A percentile compares a stretch with the other conserved stretches of the same genome.
Evolutionary conservation across 73 alveolate genomes (phyloP).

Genomic region (Uronychia binucleata): DNA sequence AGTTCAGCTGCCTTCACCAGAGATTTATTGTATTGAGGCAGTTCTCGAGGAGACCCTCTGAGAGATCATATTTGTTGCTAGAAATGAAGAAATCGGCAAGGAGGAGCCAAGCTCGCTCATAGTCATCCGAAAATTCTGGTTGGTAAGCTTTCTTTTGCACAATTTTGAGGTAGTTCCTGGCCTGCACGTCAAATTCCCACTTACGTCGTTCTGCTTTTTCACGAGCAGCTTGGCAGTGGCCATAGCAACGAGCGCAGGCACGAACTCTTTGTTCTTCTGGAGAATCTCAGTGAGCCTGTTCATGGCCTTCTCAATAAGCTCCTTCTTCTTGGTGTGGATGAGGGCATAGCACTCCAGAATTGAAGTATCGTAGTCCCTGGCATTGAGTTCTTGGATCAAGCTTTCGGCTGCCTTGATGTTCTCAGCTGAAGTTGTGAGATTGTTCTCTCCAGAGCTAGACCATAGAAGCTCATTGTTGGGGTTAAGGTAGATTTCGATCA

Average conservation of each 20-base stretch:
- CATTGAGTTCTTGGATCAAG: slow-evolving; percentile 40
- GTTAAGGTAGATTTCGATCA: slow-evolving; percentile 95
- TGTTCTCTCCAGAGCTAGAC: slow-evolving; percentile 63
- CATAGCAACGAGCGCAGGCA: slow-evolving; percentile 92
- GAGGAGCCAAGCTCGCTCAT: slow-evolving; percentile 95
- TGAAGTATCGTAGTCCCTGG: slow-evolving; percentile 80
- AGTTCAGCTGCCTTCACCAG: slow-evolving; percentile 95
- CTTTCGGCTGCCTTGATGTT: slow-evolving; percentile 81
- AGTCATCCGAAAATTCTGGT: slow-evolving; percentile 89
- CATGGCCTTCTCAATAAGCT: slow-evolving; percentile 75
- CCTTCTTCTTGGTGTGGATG: slow-evolving; percentile 79
- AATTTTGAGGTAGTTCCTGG: slow-evolving; percentile 75
- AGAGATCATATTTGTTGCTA: slow-evolving; percentile 82
- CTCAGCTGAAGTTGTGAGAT: slow-evolving; percentile 53
- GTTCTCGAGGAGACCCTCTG: slow-evolving; percentile 80
- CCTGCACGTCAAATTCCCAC: slow-evolving; percentile 5
- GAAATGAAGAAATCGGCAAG: slow-evolving; percentile 91
- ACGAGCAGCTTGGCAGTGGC: slow-evolving; percentile 84
- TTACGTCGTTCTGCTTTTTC: slow-evolving; percentile 79
- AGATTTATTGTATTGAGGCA: slow-evolving; percentile 82
- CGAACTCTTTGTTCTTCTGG: slow-evolving; percentile 76
- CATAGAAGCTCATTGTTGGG: slow-evolving; percentile 77
- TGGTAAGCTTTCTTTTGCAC: slow-evolving; percentile 74
- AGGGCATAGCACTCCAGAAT: slow-evolving; percentile 83
- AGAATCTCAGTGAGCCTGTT: slow-evolving; percentile 76